phyloP scores from a whole-genome alignment of 2,329 filamentous ascomycete species.

The Epichloe sp. region DNA sequence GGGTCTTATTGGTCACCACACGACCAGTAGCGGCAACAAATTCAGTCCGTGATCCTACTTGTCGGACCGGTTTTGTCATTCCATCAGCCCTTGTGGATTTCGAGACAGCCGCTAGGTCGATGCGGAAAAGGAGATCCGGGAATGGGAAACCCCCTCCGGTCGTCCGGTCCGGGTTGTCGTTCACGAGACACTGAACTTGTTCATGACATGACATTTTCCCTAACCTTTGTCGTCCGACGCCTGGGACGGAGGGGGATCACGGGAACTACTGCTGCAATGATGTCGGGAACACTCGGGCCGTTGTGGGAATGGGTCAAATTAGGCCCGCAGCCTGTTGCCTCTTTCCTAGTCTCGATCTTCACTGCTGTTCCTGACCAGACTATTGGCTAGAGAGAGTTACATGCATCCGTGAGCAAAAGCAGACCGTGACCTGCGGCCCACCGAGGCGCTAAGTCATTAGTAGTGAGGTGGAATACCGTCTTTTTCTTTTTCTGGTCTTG shows the following conservation, averaged over 20 bases:
- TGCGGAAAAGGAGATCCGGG: neutral
- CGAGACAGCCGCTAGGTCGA: neutral
- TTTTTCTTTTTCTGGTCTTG: neutral
- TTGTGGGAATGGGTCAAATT: neutral
- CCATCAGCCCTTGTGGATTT: neutral
- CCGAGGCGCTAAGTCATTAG: constrained; percentile 7
- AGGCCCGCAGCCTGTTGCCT: neutral
- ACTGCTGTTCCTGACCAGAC: neutral
- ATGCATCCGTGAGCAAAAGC: constrained; percentile 12
- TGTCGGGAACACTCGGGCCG: neutral
- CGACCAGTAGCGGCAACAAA: neutral
- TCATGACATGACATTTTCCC: neutral
- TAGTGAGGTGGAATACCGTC: neutral
- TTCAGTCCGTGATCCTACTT: neutral
- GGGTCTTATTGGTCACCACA: neutral
- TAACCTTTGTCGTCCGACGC: neutral
- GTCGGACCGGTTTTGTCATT: neutral
- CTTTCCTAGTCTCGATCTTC: neutral
- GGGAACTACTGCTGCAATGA: neutral
- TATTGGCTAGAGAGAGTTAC: constrained; percentile 10
- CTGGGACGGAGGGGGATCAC: neutral
- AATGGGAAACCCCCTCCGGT: too few species aligned
- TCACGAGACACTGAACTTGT: too few species aligned
- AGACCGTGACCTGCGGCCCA: constrained; percentile 3
- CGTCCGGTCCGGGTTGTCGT: too few species aligned